These are phyloP conservation scores for Cladophialophora chaetospira DNA, from an alignment of 2,329 filamentous ascomycete species.

Conservation along the genomic window DNA sequence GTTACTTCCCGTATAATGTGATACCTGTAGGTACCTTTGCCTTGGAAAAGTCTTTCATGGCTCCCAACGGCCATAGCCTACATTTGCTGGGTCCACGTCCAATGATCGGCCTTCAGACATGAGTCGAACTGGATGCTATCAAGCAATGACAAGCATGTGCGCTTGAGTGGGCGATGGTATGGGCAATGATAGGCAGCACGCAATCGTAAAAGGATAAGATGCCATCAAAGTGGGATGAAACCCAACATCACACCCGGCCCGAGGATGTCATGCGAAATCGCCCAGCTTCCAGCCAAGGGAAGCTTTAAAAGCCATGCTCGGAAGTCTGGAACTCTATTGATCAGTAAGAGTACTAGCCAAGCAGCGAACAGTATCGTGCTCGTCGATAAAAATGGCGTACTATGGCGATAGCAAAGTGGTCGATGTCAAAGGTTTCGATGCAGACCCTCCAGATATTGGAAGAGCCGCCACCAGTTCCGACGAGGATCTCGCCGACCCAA, in stretches of 20 bases:
- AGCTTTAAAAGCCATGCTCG: not conserved
- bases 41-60: not conserved
- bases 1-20: not conserved
- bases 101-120: not conserved
- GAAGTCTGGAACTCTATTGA: not conserved
- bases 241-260: not conserved
- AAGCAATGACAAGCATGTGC: slow-evolving; percentile 9
- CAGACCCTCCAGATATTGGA: not conserved
- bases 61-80: not conserved
- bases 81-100: not conserved
- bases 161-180: not conserved
- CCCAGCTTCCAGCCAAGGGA: not conserved
- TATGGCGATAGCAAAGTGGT: slow-evolving; percentile 13
- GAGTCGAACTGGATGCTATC: not conserved
- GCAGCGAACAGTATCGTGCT: not conserved
- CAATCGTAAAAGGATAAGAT: slow-evolving; percentile 16
- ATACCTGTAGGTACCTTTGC: not conserved
- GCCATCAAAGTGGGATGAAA: slow-evolving; percentile 6
- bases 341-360: not conserved
- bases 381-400: slow-evolving; percentile 8
- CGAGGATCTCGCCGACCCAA: slow-evolving; percentile 12
- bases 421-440: slow-evolving; percentile 12
- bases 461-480: slow-evolving; percentile 4
- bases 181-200: slow-evolving; percentile 19
- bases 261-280: not conserved